Evolutionary conservation across 805 yeast species (phyloP).

Genomic region (Metschnikowia vanudenii): DNA sequence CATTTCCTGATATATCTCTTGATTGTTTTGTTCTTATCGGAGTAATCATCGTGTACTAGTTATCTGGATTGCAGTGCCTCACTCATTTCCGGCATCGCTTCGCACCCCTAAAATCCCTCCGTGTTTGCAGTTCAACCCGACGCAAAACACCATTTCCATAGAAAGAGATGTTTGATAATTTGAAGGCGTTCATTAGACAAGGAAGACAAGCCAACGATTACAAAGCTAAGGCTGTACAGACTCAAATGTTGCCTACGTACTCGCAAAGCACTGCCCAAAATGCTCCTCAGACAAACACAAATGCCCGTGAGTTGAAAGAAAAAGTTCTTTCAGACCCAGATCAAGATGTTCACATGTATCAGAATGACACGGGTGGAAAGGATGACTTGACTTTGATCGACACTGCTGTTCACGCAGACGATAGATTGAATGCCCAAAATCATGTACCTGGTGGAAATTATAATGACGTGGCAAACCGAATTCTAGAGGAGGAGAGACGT

Average conservation of each 20-base stretch:
- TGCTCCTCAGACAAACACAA: not conserved
- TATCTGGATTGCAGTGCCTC: not conserved
- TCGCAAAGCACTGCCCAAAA: not conserved
- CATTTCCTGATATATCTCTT: too few species aligned
- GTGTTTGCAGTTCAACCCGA: not conserved
- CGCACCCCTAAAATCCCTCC: not conserved
- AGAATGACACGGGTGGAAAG: not conserved
- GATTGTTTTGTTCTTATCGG: too few species aligned
- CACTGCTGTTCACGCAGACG: conserved; percentile 2
- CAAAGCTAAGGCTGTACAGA: conserved; percentile 8
- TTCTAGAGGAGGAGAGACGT: conserved; percentile 15
- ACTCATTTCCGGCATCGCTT: not conserved
- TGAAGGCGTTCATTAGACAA: conserved; percentile 61
- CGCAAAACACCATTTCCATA: not conserved
- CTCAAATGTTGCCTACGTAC: not conserved
- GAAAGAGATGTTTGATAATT: conserved; percentile 37
- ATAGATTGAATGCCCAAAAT: conserved; percentile 5
- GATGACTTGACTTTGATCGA: conserved; percentile 5
- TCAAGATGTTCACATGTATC: conserved; percentile 7
- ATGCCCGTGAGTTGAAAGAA: conserved; percentile 7
- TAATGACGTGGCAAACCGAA: conserved; percentile 14
- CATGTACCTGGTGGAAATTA: not conserved
- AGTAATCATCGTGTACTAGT: too few species aligned
- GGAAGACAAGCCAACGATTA: conserved; percentile 55
- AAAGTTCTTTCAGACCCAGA: conserved; percentile 10